Base-by-base conservation (phyloP, 1,284 basidiomycete species). In the Cutaneotrichosporon spelunceum region DNA sequence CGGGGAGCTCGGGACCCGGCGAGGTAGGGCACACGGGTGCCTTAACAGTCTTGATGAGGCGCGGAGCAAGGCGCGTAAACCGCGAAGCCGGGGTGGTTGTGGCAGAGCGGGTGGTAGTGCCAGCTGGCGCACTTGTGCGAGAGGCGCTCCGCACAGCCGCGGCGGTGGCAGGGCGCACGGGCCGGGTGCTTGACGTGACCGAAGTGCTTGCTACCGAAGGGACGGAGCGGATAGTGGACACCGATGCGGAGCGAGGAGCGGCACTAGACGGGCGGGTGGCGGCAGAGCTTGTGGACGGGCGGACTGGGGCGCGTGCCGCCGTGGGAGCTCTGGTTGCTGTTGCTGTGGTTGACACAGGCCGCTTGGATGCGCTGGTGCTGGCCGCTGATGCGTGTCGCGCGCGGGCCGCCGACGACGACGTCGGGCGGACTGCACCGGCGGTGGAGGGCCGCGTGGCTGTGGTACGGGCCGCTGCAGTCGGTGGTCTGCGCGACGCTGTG, bases 1-100 rank as follows among this genome's bases (percentile, higher is more conserved):
- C 48, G n/a, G 53, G 49, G 29, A 59, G 36, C 7, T 27, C 48
- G n/a, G 29, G 50, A 10, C 29, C 39, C 5, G 62, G 62, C 13
- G 57, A 59, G 21, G 21, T 29, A n/a, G 50, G 39, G 49, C 50
- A 10, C n/a, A 29, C 19, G 57, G 29, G 14, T 30, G 48, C 36
- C 34, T 23, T 21, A 16, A 48, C n/a, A 19, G 34, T 26, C 26
- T 30, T 50, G 27, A 5, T 6, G 33, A 33, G n/a, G 52, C 33
- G 52, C 19, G 52, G 23, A 14, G 21, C 19, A 30, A 53, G 29
- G 29, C 33, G 52, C 21, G 34, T 21, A 16, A 19, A 23, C 9
- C 13, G 53, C 47, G 13, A 42, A 4, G 39, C n/a, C n/a, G 39
- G 39, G 39, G 45, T 48, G 26, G 16, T 14, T 19, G 48, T 39